Base-by-base conservation (phyloP, 2,329 filamentous ascomycete genomes). In the Dothideomycetidae sp. region DNA sequence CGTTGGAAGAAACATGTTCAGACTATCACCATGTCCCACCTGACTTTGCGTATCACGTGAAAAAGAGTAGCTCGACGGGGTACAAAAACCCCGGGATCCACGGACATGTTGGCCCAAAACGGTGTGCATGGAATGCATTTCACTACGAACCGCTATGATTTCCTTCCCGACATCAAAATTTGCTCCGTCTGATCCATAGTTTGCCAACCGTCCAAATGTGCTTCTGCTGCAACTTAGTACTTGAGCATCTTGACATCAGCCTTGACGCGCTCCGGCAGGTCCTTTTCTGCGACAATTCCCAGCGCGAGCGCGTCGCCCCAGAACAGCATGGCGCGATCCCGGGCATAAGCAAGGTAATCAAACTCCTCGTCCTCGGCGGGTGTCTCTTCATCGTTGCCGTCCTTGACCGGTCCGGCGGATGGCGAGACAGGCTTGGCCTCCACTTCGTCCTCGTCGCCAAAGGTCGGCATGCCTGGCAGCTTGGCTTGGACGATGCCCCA, bases 401-500 rank as follows among this genome's bases (percentile, higher is more conserved):
- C 44, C 36, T 53, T 51, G 42, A 3, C 29, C 16, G 21, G 21
- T 7, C 7, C 21, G n/a, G 21, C n/a, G 7, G 21, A 26, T 26
- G 21, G 21, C 7, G 21, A 26, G 7, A 26, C 21, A 7, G 21
- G 21, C 21, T 42, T 34, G 5, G 34, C 29, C 2, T 26, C 30
- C n/a, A 40, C 39, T 4, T 42, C 44, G 28, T 33, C 45, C 46
- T 37, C 46, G 40, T 51, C 55, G 2, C 42, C 48, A 12, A 56
- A 42, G 11, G 62, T 60, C 12, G 78, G 73, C 54, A 88, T 66
- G 0, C 77, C 82, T 0, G 82, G 76, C 1, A 93, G 68, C 54
- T 90, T 86, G 33, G 90, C 88, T 60, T 98, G 90, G 36, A 98
- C 81, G 44, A 96, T 83, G 15, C 90, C 90, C 90, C 90, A 98